phyloP scores from a whole-genome alignment of 1,284 basidiomycete genomes.

The Gomphus bonarii region DNA sequence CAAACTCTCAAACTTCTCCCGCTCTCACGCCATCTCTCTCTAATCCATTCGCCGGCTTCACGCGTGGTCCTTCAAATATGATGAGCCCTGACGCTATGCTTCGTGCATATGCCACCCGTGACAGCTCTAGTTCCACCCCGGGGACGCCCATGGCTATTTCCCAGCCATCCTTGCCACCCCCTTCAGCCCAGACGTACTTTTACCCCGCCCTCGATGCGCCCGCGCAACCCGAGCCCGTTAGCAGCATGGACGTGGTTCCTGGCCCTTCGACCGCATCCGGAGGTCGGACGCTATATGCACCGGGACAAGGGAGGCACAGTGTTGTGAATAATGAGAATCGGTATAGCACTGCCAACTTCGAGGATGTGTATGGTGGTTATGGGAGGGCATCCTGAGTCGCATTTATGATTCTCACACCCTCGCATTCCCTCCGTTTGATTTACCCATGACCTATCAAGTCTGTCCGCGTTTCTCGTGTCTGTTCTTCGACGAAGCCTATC shows the following conservation, averaged over 20 bases:
- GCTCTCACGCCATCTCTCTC: conserved; percentile 16
- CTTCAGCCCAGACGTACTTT: not conserved
- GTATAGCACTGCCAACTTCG: not conserved
- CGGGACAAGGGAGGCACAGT: not conserved
- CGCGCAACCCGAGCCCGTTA: conserved; percentile 1
- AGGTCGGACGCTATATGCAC: conserved; percentile 1
- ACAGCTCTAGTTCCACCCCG: not conserved
- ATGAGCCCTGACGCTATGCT: conserved; percentile 62
- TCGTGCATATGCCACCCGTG: conserved; percentile 45
- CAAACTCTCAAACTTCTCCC: conserved; percentile 28
- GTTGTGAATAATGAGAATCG: not conserved
- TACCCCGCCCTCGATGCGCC: conserved; percentile 10
- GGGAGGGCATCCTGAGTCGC: not conserved
- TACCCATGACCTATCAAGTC: too few species aligned
- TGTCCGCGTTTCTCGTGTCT: not conserved
- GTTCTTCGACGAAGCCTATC: not conserved
- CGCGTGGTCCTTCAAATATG: conserved; percentile 31
- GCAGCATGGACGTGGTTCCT: not conserved
- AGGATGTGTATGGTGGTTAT: conserved; percentile 3
- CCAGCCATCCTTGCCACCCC: not conserved
- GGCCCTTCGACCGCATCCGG: not conserved
- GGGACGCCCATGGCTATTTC: conserved; percentile 2
- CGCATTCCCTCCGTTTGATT: not conserved
- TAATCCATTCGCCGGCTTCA: conserved; percentile 12
- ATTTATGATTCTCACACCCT: not conserved